Percentiles rank a stretch among this genome's conserved stretches.
Conservation (phyloP, 768 basidiomycete genomes). For the Trametes sanguinea region DNA sequence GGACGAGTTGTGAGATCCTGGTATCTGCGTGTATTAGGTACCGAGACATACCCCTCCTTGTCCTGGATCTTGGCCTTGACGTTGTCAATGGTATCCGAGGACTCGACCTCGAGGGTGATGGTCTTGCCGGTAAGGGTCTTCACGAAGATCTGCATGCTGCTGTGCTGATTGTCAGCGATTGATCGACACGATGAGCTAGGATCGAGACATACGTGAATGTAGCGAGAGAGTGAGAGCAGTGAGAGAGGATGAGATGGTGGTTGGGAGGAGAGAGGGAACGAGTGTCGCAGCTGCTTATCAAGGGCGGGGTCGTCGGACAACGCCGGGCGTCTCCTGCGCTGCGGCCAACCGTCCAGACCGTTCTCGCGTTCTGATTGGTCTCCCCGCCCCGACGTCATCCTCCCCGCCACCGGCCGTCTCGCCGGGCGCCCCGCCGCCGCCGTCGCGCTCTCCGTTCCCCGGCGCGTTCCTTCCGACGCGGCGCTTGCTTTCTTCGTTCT, state of each 20-base stretch:
- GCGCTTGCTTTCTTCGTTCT: too few species aligned
- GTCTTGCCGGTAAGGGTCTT: constrained; percentile 91
- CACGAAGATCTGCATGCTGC: constrained; percentile 82
- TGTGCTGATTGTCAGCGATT: background rate
- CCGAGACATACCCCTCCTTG: constrained; percentile 58
- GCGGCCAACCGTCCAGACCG: constrained; percentile 5
- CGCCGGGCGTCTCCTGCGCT: constrained; percentile 5
- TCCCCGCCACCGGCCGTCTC: background rate
- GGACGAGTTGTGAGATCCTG: background rate
- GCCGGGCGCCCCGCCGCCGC: background rate
- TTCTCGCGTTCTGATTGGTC: constrained; percentile 7
- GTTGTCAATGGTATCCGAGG: constrained; percentile 74
- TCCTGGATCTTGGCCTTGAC: constrained; percentile 85
- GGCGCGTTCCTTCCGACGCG: too few species aligned
- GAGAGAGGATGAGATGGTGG: constrained; percentile 8
- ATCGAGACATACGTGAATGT: background rate
- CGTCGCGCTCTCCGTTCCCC: background rate
- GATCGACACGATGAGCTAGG: background rate
- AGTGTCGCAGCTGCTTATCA: constrained; percentile 11
- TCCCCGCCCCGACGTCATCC: background rate
- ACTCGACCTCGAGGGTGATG: constrained; percentile 83
- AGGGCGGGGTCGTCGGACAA: background rate
- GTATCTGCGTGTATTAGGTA: background rate
- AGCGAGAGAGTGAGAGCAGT: background rate
- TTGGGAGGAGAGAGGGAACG: constrained; percentile 5